Conservation (phyloP, 192 early-diverging fungal genomes). For the Coemansia sp. region DNA sequence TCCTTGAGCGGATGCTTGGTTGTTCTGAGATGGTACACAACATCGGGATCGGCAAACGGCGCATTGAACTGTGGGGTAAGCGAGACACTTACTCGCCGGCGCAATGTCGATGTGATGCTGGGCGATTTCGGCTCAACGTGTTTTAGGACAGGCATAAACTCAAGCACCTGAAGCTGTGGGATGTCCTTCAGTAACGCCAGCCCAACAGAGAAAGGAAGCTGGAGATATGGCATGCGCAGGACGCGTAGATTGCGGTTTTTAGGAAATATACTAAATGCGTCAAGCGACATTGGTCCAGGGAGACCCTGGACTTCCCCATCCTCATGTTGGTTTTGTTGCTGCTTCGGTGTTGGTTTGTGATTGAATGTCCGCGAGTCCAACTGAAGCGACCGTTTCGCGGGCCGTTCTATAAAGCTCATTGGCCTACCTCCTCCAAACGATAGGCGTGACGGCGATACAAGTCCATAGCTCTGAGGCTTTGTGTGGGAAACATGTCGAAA, state of each 20-base stretch:
- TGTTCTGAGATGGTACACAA: constrained; percentile 27
- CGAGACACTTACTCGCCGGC: constrained; percentile 28
- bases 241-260: constrained; percentile 26
- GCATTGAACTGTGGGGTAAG: constrained; percentile 27
- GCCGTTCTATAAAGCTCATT: neutral
- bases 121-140: constrained; percentile 14
- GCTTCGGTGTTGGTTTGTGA: neutral
- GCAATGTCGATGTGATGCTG: constrained; percentile 32
- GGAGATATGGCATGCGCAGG: constrained; percentile 39
- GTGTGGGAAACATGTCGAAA: constrained; percentile 27
- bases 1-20: constrained; percentile 42
- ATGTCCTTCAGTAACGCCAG: constrained; percentile 29
- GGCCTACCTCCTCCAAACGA: constrained; percentile 26
- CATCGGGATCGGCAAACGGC: constrained; percentile 39
- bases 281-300: constrained; percentile 19
- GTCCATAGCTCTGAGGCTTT: neutral
- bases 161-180: constrained; percentile 41
- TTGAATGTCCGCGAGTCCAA: neutral
- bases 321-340: neutral
- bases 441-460: constrained; percentile 19
- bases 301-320: neutral
- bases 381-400: neutral
- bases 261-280: constrained; percentile 29
- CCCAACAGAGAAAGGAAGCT: constrained; percentile 32
- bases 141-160: constrained; percentile 29